These are phyloP conservation scores for Colletotrichum neosansevieriae DNA, from an alignment of 2,329 filamentous ascomycete species.

Conservation along the genomic window DNA sequence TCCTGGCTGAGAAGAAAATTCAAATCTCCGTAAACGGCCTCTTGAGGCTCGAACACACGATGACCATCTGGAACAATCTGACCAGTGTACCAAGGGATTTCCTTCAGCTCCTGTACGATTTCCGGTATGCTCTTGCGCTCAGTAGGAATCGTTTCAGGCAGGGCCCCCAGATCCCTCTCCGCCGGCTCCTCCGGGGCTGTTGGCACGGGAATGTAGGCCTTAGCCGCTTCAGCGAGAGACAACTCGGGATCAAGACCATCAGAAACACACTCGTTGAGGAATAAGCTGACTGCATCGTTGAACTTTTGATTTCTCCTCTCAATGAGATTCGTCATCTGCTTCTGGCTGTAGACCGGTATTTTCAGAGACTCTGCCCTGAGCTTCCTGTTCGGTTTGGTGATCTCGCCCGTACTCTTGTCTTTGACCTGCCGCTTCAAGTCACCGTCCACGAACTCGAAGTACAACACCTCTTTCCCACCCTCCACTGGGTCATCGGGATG, in stretches of 20 bases:
- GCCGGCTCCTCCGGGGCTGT: conserved; percentile 55
- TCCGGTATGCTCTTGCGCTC: conserved; percentile 85
- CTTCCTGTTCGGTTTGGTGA: conserved; percentile 74
- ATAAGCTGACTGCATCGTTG: conserved; percentile 78
- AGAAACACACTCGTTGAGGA: conserved; percentile 79
- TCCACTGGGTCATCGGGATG: conserved; percentile 46
- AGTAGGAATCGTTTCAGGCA: conserved; percentile 80
- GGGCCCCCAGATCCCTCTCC: conserved; percentile 52
- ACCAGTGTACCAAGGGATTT: conserved; percentile 86
- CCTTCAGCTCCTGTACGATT: conserved; percentile 86
- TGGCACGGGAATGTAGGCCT: conserved; percentile 72
- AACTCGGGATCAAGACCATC: conserved; percentile 76
- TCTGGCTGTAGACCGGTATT: conserved; percentile 93
- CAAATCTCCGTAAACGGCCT: conserved; percentile 84
- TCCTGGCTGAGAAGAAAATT: conserved; percentile 89
- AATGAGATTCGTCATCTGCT: conserved; percentile 89
- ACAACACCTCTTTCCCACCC: conserved; percentile 75
- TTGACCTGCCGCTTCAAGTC: conserved; percentile 86
- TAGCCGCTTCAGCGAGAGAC: conserved; percentile 68
- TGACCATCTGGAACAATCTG: conserved; percentile 96
- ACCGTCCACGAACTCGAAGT: conserved; percentile 93
- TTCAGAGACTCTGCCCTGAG: conserved; percentile 84
- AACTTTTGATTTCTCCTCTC: conserved; percentile 92
- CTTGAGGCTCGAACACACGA: conserved; percentile 88
- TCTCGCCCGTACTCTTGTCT: conserved; percentile 79